Evolutionary conservation across 176 grass and related monocot genomes (phyloP).

Genomic region (Eragrostis curvula): DNA sequence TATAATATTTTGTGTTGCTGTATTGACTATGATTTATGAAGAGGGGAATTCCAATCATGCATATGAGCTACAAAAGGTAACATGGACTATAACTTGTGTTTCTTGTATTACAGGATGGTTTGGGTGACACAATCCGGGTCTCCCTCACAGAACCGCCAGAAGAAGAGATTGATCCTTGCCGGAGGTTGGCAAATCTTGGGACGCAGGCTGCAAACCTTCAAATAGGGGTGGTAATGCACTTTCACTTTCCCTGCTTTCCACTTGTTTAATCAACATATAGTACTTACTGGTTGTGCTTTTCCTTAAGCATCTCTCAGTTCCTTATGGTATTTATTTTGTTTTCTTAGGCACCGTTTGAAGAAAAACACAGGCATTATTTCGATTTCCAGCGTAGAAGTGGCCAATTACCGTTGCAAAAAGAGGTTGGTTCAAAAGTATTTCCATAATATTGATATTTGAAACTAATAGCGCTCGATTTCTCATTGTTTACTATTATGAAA

Average conservation of each 20-base stretch:
- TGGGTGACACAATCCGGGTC: conserved; percentile 97
- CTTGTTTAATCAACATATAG: not conserved
- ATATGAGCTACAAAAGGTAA: not conserved
- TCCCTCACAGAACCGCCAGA: conserved; percentile 97
- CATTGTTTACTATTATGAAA: conserved; percentile 35
- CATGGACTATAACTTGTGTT: conserved; percentile 16
- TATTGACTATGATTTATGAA: not conserved
- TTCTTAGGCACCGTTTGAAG: conserved; percentile 79
- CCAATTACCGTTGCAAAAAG: conserved; percentile 94
- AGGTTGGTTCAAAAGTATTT: conserved; percentile 55
- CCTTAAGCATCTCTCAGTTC: conserved; percentile 14
- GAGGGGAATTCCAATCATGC: not conserved
- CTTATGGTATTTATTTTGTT: conserved; percentile 32
- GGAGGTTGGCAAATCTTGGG: conserved; percentile 85
- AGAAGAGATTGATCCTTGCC: conserved; percentile 93
- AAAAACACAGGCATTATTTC: conserved; percentile 92
- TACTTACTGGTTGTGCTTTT: conserved; percentile 18
- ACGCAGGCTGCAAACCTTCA: conserved; percentile 68
- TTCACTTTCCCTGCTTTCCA: conserved; percentile 22
- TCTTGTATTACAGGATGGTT: conserved; percentile 77
- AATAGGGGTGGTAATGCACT: conserved; percentile 75
- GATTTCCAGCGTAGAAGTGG: conserved; percentile 97
- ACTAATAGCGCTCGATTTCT: conserved; percentile 29
- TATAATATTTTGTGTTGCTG: conserved; percentile 7
- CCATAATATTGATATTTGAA: conserved; percentile 23